phyloP scores from a whole-genome alignment of 2,329 filamentous ascomycete genomes.

The Curvularia lunata region DNA sequence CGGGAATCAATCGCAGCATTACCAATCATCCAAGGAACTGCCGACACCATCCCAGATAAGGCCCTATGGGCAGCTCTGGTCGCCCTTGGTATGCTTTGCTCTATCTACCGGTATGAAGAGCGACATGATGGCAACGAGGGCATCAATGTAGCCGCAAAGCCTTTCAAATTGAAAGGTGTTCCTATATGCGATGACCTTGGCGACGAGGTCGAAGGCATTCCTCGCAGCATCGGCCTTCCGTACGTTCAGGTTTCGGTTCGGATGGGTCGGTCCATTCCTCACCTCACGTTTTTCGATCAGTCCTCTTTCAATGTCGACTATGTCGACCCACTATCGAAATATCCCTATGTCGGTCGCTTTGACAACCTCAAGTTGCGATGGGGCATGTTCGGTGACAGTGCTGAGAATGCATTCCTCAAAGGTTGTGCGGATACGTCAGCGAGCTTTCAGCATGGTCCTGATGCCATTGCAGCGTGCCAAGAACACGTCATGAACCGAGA shows the following conservation, averaged over 20 bases:
- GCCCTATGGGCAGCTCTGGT: constrained; percentile 63
- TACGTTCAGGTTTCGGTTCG: constrained; percentile 61
- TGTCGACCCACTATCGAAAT: constrained; percentile 56
- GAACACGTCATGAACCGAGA: constrained; percentile 36
- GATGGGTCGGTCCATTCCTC: constrained; percentile 61
- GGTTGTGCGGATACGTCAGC: constrained; percentile 35
- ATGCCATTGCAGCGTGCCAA: constrained; percentile 36
- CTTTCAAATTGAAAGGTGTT: constrained; percentile 49
- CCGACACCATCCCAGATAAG: constrained; percentile 58
- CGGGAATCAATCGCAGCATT: constrained; percentile 58
- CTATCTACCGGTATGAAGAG: constrained; percentile 62
- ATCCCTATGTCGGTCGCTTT: constrained; percentile 53
- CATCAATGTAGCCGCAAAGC: constrained; percentile 47
- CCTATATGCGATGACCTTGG: constrained; percentile 60
- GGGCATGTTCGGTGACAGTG: constrained; percentile 36
- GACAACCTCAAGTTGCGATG: constrained; percentile 33
- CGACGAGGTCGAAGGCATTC: constrained; percentile 59
- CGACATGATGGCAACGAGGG: constrained; percentile 61
- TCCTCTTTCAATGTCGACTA: constrained; percentile 62
- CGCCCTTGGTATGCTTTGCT: constrained; percentile 61
- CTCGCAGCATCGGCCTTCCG: constrained; percentile 57
- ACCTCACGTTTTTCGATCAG: constrained; percentile 62
- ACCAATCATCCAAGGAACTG: constrained; percentile 57
- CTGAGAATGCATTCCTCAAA: constrained; percentile 35
- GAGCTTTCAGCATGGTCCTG: constrained; percentile 36